Base-by-base conservation (phyloP, 441 rosid genomes). In the Adansonia madagascariensis region DNA sequence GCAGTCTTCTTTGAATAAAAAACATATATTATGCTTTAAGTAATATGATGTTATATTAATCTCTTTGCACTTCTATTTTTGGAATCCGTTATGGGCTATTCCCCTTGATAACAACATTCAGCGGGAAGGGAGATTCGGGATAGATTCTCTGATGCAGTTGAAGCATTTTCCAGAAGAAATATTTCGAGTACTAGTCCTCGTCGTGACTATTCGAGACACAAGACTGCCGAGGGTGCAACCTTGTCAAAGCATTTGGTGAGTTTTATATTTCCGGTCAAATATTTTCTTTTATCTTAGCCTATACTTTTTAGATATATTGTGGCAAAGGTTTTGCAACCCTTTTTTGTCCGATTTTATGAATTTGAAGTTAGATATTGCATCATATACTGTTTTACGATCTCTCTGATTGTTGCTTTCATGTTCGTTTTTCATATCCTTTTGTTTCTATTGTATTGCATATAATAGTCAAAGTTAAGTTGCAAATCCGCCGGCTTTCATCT, bases 71-170 rank as follows among this genome's bases (percentile, higher is more conserved):
- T 59, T 24, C 31, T 14, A 3, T 41, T 46, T 56, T 50, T 50
- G 41, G 39, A 57, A 66, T 15, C 44, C 6, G 56, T 52, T 31
- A 6, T 3, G 31, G 76, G 27, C 20, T 76, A 47, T 66, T 20
- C 65, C 18, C 50, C 6, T 15, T 70, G 65, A 60, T 43, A 9
- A 22, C 50, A 65, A 63, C 22, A 69, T 86, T 11, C 84, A 90
- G 93, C 86, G 68, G 97, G 97, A 66, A 94, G 84, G 80, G 98
- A 97, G 69, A 86, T 88, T 7, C 94, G 95, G 3, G 98, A 89
- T n/a, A 92, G 92, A 89, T 81, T 88, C 69, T 89, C 98, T 0
- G 99, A 97, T 81, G 98, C 98, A 66, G 97, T 91, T 52, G 98
- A 93, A 80, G 97, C 93, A 81, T 92, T 97, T 84, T 80, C 95